Base-by-base conservation (phyloP, 2,329 filamentous ascomycete species). In the Aspergillus niger region DNA sequence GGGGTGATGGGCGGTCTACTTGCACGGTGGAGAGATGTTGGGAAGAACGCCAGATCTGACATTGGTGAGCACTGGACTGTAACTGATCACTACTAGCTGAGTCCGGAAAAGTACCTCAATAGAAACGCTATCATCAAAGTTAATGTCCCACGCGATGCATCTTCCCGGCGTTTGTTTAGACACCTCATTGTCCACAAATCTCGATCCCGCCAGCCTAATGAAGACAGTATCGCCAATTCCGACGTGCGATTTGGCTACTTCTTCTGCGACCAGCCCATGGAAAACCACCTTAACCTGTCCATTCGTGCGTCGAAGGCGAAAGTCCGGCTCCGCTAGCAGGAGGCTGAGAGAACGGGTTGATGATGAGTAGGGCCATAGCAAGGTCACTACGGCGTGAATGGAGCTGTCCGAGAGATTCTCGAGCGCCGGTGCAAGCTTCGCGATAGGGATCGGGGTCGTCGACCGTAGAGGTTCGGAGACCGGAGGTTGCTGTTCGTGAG, bases 301-400 rank as follows among this genome's bases (percentile, higher is more conserved):
- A 66, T 86, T 89, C 43, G 84, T 82, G 63, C 87, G 86, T 58
- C 94, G 90, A 54, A 94, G 82, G 51, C 91, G 89, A 70, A 93
- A 90, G 74, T 97, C 92, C 49, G 88, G 87, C 69, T 97, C 93
- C 49, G 91, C 91, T 36, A 98, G 84, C 20, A 96, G 84, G 54
- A 97, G 88, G 26, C 91, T 89, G 66, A 92, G 84, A 41, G 87
- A 87, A 56, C 85, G 85, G 30, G 85, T 89, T 26, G 91, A 86
- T 22, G 89, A 90, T 65, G 91, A 97, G 76, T 91, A 97, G 0
- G 94, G 94, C 93, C 94, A 98, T 60, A 91, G 88, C 38, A 98
- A 86, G 8, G 92, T 94, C 22, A 97, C 86, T 15, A 90, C 82
- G 41, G 91, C 92, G 60, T 86, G 83, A 32, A 97, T 69, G 30